Conservation (phyloP, 305 asterid species). For the Solanum chacoense region DNA sequence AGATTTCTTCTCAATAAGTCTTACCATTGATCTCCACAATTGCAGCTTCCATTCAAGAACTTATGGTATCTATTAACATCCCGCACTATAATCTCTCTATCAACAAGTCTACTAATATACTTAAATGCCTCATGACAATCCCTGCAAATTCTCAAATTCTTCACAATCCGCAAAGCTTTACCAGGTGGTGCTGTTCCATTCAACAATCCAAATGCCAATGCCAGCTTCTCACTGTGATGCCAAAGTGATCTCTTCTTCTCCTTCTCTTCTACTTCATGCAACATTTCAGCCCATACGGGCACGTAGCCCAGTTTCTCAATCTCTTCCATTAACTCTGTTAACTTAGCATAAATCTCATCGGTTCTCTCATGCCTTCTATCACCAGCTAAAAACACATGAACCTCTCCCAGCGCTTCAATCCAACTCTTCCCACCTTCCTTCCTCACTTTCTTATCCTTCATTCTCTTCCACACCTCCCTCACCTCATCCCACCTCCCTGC, state of each 20-base stretch:
- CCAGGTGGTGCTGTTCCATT: constrained; percentile 49
- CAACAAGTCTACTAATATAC: constrained; percentile 34
- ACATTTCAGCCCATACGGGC: constrained; percentile 34
- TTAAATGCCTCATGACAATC: constrained; percentile 65
- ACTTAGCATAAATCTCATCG: constrained; percentile 47
- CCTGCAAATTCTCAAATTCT: constrained; percentile 64
- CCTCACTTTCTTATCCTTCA: constrained; percentile 47
- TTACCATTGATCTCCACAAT: constrained; percentile 41
- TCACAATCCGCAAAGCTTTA: constrained; percentile 56
- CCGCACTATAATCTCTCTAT: constrained; percentile 61
- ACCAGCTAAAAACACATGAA: constrained; percentile 57
- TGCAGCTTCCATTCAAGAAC: constrained; percentile 59
- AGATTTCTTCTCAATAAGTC: neutral
- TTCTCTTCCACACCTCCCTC: constrained; percentile 39
- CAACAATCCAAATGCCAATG: constrained; percentile 62
- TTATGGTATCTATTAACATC: constrained; percentile 62
- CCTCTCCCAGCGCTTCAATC: constrained; percentile 49
- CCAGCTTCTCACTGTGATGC: constrained; percentile 65
- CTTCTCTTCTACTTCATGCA: constrained; percentile 38
- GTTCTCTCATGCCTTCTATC: constrained; percentile 44
- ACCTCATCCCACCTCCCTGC: constrained; percentile 55
- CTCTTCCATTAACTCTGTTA: constrained; percentile 36
- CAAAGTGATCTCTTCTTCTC: constrained; percentile 44
- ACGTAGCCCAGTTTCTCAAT: constrained; percentile 57
- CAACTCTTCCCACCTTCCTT: constrained; percentile 71